Percentiles rank a stretch among this genome's conserved stretches.
Evolutionary conservation across 352 stramenopile species (phyloP).

Genomic region (Globisporangium lucens): DNA sequence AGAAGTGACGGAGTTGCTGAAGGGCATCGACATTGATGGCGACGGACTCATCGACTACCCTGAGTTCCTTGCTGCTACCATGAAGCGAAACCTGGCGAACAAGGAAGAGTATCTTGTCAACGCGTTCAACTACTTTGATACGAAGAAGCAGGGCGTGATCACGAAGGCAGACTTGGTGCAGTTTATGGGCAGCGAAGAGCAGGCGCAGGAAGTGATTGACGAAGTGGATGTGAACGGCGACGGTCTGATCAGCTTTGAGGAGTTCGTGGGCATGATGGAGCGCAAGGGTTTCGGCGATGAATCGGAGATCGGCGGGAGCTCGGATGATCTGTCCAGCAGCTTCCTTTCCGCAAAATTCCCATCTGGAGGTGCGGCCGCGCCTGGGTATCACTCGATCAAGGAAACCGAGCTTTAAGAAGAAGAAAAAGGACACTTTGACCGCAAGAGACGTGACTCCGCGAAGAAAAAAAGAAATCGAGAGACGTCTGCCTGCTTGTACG

Average conservation of each 20-base stretch:
- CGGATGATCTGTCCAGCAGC: conserved; percentile 54
- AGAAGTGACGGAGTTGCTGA: conserved; percentile 84
- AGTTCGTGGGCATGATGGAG: conserved; percentile 92
- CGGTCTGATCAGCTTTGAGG: conserved; percentile 90
- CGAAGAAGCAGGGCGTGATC: conserved; percentile 81
- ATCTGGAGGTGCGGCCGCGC: conserved; percentile 16
- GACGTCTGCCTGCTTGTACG: not conserved
- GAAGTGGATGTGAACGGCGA: conserved; percentile 91
- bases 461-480: conserved; percentile 12
- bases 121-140: conserved; percentile 91
- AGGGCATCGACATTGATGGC: conserved; percentile 90
- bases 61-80: conserved; percentile 90
- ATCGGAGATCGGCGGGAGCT: conserved; percentile 51
- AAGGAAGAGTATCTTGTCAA: conserved; percentile 87
- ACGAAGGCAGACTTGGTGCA: conserved; percentile 87
- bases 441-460: not conserved
- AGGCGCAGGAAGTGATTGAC: conserved; percentile 90
- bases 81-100: conserved; percentile 88
- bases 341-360: conserved; percentile 42
- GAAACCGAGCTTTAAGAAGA: conserved; percentile 70
- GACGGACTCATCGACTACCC: conserved; percentile 87
- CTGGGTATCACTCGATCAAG: conserved; percentile 40
- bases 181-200: conserved; percentile 91
- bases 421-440: not conserved
- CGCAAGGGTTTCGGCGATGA: conserved; percentile 82